Base-by-base conservation (phyloP, 75 land plant species). In the Sequoia sempervirens region DNA sequence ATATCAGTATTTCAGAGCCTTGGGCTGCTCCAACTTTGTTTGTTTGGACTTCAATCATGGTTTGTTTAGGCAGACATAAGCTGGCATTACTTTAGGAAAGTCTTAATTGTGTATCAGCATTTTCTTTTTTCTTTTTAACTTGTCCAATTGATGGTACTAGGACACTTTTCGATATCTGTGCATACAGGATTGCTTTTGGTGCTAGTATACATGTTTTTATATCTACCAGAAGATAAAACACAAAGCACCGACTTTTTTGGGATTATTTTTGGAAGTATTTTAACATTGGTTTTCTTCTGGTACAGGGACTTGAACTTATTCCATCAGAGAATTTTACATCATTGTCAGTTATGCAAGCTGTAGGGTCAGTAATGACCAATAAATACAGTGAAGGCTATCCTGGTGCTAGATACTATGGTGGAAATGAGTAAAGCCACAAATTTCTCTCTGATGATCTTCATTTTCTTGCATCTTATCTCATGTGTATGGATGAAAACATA, bases 251-350 rank as follows among this genome's bases (percentile, higher is more conserved):
- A 10, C 14, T 70, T 70, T 32, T 37, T 32, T 11, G 73, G 2
- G 13, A 11, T 70, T 70, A 32, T 12, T 70, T 70, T 70, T 32
- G 73, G 36, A 70, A 70, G 37, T 0, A 32, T 70, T 30, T 32
- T 70, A 32, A 70, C 36, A 70, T 68, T 32, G 36, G 15, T 30
- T 70, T 70, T 79, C 80, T 36, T 23, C 10, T n/a, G 12, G 18
- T 69, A 17, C 78, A 95, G 95, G 97, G 97, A 69, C 79, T 95
- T 7, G 97, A 95, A 68, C 92, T 95, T 40, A 95, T 95, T 28
- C 93, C 97, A 1, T 95, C 97, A 11, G 97, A 95, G 86, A 95
- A 95, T 84, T 95, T 95, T 76, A 92, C 93, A 0, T 95, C 95
- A 14, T 75, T 87, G 10, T 92, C 97, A 18, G 97, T 95, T 46